Evolutionary conservation across 257 asterid species (phyloP), one percentile per base, ranked within the genome.

Genomic region (Salvia splendens): DNA sequence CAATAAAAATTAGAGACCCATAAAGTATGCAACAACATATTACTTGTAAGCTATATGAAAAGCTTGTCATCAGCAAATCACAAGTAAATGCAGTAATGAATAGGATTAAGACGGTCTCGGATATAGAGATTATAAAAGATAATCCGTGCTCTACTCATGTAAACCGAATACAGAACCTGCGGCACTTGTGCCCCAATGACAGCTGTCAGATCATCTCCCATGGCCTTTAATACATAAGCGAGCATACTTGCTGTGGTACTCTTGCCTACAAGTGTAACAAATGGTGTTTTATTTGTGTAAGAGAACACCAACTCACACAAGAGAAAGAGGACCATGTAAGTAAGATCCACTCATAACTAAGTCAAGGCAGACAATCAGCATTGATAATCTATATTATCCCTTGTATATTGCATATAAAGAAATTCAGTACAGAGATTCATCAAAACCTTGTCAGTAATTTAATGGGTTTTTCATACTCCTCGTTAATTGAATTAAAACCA

Each of bases 121-220:
- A 42, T 5, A 16, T 28, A 40, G 16, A 33, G 53, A 53, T 11
- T 65, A 55, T 54, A 41, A 6, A 30, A 67, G 41, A 28, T 24
- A 41, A 14, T 54, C 46, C 46, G 5, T 14, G 14, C 48, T 50
- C 30, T 6, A 24, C 33, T 40, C 4, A 9, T 33, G 56, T 54
- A 43, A 52, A 60, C 30, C 15, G 62, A 72, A 59, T 56, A 63
- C 64, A 52, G 51, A 65, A 81, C 81, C 80, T 68, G 81, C 10
- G 81, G 79, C 47, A 75, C 86, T 74, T 57, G 69, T 65, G 80
- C 83, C 50, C 86, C 86, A 65, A 75, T 54, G 33, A 70, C 73
- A 73, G 81, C 83, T 45, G 83, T 73, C 64, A 78, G 75, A 67
- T 81, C 77, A 75, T 73, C 76, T 56, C 81, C 81, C 79, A 69